Conservation (phyloP, 352 stramenopile genomes). For the Pythium brachiatum region DNA sequence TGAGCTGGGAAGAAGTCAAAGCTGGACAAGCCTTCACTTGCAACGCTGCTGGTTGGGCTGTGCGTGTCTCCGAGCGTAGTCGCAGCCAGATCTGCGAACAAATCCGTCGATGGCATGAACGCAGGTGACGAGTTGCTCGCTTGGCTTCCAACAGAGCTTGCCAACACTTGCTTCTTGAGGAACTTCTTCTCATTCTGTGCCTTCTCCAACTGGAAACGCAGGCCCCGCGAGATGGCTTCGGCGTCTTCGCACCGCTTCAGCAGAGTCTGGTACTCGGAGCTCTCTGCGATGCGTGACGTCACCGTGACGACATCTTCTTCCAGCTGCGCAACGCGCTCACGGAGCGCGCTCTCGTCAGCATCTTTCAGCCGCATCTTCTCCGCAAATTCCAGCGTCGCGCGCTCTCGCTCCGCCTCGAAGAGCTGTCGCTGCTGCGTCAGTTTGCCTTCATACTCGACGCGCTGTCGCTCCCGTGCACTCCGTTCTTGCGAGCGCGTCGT, state of each 20-base stretch:
- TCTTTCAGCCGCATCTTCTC: slow-evolving; percentile 31
- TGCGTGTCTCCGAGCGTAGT: not conserved
- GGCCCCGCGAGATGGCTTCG: slow-evolving; percentile 59
- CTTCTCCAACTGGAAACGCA: slow-evolving; percentile 74
- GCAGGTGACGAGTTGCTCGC: slow-evolving; percentile 3
- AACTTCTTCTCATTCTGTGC: slow-evolving; percentile 79
- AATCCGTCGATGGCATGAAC: slow-evolving; percentile 9
- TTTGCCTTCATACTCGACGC: slow-evolving; percentile 30
- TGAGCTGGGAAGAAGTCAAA: slow-evolving; percentile 46
- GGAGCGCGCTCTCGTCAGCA: slow-evolving; percentile 31
- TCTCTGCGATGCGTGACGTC: slow-evolving; percentile 35
- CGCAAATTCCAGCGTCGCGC: slow-evolving; percentile 21
- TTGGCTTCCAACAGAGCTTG: not conserved
- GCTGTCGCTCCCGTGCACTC: slow-evolving; percentile 23
- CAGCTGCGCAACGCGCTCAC: slow-evolving; percentile 26
- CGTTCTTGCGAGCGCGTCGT: slow-evolving; percentile 32
- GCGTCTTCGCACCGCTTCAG: slow-evolving; percentile 59
- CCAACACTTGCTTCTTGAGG: slow-evolving; percentile 55
- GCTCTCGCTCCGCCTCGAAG: slow-evolving; percentile 30
- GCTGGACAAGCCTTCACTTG: slow-evolving; percentile 48
- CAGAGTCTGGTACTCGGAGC: slow-evolving; percentile 52
- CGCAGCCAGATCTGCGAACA: slow-evolving; percentile 13
- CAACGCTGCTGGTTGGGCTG: slow-evolving; percentile 45
- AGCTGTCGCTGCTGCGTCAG: slow-evolving; percentile 34
- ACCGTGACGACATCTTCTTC: slow-evolving; percentile 34